These are phyloP conservation scores for Chlamydomonas eustigma DNA, from an alignment of 139 green algal genomes.

Conservation along the genomic window DNA sequence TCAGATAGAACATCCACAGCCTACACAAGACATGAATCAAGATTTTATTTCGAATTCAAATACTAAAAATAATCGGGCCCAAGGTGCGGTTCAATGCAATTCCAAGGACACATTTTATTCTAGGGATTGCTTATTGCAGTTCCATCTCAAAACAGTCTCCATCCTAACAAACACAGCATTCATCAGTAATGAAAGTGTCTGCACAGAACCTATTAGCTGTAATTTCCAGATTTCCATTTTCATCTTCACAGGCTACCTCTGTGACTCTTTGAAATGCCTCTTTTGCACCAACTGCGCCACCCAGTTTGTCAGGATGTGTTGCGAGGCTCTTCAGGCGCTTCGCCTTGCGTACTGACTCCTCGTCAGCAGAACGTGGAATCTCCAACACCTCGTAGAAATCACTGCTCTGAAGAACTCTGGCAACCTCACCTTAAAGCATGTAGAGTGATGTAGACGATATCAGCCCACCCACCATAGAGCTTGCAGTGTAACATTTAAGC, in stretches of 20 bases:
- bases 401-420: background rate
- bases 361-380: background rate
- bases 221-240: too few relatives aligned
- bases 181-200: too few relatives aligned
- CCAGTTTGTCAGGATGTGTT: constrained; percentile 17
- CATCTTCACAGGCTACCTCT: background rate
- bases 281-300: constrained; percentile 8
- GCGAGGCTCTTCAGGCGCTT: constrained; percentile 8
- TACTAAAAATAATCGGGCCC: too few relatives aligned
- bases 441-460: background rate
- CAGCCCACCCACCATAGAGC: background rate
- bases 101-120: too few relatives aligned
- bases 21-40: background rate
- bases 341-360: background rate
- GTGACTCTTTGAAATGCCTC: constrained; percentile 15
- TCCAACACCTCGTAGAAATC: constrained; percentile 14
- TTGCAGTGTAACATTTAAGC: background rate
- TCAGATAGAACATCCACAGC: constrained; percentile 7
- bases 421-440: constrained; percentile 7
- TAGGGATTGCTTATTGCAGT: too few relatives aligned
- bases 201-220: too few relatives aligned
- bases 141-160: too few relatives aligned
- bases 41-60: too few relatives aligned
- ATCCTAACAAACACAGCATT: too few relatives aligned
- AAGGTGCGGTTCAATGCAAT: too few relatives aligned